A percentile compares a stretch with the other conserved stretches of the same genome.
Evolutionary conservation across 805 yeast genomes (phyloP).

Genomic region (Yamadazyma olivae): DNA sequence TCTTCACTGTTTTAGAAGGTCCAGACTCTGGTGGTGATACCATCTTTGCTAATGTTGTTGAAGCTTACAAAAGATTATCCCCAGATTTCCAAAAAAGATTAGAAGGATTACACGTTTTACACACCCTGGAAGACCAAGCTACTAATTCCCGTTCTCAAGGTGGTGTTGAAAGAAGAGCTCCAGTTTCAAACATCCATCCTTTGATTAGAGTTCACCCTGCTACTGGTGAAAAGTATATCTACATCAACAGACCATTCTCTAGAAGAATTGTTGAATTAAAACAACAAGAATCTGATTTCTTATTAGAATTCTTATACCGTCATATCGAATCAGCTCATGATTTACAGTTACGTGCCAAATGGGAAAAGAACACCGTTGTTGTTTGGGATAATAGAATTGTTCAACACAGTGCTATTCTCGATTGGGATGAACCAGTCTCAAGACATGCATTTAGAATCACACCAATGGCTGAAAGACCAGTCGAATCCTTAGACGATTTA

Average conservation of each 20-base stretch:
- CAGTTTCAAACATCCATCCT: conserved; percentile 65
- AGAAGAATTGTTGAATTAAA: conserved; percentile 70
- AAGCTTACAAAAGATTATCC: conserved; percentile 70
- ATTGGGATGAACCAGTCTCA: conserved; percentile 64
- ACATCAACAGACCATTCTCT: conserved; percentile 58
- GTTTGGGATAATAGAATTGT: conserved; percentile 79
- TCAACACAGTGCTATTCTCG: conserved; percentile 65
- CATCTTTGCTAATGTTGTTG: conserved; percentile 67
- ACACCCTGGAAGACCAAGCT: conserved; percentile 72
- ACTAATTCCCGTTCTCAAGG: conserved; percentile 50
- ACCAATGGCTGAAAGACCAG: conserved; percentile 38
- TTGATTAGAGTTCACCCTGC: conserved; percentile 73
- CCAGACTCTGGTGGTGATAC: conserved; percentile 74
- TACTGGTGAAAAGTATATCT: conserved; percentile 57
- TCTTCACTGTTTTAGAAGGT: conserved; percentile 59
- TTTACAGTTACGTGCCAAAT: conserved; percentile 64
- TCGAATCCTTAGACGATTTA: conserved; percentile 30
- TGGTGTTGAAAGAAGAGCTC: conserved; percentile 67
- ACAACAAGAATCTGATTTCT: conserved; percentile 62
- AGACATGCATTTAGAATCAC: conserved; percentile 36
- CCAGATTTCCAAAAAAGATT: conserved; percentile 59
- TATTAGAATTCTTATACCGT: conserved; percentile 54
- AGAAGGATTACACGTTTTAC: conserved; percentile 61
- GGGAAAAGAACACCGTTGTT: conserved; percentile 70
- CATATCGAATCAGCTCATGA: conserved; percentile 55